Evolutionary conservation across 371 early-diverging fungal species (phyloP).

Genomic region (Nosema granulosis): DNA sequence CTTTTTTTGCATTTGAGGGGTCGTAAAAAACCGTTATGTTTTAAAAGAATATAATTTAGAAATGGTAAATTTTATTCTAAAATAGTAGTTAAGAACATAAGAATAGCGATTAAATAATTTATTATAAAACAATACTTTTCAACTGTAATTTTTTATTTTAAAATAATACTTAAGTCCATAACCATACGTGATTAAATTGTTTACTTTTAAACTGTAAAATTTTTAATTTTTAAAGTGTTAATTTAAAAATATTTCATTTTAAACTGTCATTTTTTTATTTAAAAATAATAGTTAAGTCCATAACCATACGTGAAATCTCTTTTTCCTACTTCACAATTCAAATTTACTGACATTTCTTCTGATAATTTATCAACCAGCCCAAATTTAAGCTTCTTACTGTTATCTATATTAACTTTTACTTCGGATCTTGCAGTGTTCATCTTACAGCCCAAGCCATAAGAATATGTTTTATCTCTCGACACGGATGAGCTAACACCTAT

Average conservation of each 20-base stretch:
- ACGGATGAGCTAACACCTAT: conserved; percentile 30
- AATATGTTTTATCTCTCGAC: neutral
- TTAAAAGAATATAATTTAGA: neutral
- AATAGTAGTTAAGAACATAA: too few relatives aligned
- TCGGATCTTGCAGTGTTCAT: conserved; percentile 28
- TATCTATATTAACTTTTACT: conserved; percentile 39
- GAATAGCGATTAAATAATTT: too few relatives aligned
- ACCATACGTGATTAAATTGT: conserved; percentile 35
- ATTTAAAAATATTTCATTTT: too few relatives aligned
- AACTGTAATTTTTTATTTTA: neutral
- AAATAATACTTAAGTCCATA: conserved; percentile 43
- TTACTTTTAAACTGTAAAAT: too few relatives aligned
- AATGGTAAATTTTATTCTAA: too few relatives aligned
- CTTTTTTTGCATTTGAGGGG: conserved; percentile 15
- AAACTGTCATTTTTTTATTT: neutral
- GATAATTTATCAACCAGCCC: conserved; percentile 47
- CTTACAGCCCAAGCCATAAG: conserved; percentile 38
- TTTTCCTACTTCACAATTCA: conserved; percentile 14
- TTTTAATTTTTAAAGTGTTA: too few relatives aligned
- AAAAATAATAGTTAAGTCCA: conserved; percentile 43
- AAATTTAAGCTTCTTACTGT: conserved; percentile 3
- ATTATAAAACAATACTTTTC: too few relatives aligned
- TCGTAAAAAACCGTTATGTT: neutral
- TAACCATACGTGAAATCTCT: conserved; percentile 31
- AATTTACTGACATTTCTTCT: conserved; percentile 38